Evolutionary conservation across 306 rosid species (phyloP).

Genomic region (Ormosia semicastrata): DNA sequence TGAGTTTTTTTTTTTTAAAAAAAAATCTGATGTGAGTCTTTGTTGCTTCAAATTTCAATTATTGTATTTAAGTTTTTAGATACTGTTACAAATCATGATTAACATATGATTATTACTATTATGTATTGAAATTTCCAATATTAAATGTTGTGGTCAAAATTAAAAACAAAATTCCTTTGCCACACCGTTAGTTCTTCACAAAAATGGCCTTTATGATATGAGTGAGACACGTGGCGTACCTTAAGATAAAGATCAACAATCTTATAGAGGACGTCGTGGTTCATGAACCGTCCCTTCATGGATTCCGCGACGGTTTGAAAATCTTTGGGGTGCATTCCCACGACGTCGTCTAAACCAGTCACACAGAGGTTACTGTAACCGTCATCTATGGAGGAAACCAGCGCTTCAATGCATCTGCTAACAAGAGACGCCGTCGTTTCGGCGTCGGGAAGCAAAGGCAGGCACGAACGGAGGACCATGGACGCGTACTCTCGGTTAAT

Average conservation of each 20-base stretch:
- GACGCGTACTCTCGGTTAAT: constrained; percentile 46
- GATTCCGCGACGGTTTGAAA: constrained; percentile 54
- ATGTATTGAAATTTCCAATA: too few relatives aligned
- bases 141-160: too few relatives aligned
- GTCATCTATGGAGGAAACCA: constrained; percentile 25
- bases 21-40: too few relatives aligned
- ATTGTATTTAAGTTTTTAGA: too few relatives aligned
- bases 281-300: constrained; percentile 39
- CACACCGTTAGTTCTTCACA: too few relatives aligned
- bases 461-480: constrained; percentile 60
- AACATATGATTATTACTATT: too few relatives aligned
- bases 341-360: constrained; percentile 41
- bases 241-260: constrained; percentile 51
- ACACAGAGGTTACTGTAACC: constrained; percentile 9
- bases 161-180: too few relatives aligned
- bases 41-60: too few relatives aligned
- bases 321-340: constrained; percentile 39
- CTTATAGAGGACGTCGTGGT: constrained; percentile 59
- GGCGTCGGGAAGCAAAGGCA: constrained; percentile 65
- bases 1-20: too few relatives aligned
- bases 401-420: constrained; percentile 59
- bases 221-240: constrained; percentile 34
- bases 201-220: neutral
- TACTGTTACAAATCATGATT: too few relatives aligned
- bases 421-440: constrained; percentile 61